phyloP scores from a whole-genome alignment of 352 stramenopile genomes.

The Elongisporangium undulatum region DNA sequence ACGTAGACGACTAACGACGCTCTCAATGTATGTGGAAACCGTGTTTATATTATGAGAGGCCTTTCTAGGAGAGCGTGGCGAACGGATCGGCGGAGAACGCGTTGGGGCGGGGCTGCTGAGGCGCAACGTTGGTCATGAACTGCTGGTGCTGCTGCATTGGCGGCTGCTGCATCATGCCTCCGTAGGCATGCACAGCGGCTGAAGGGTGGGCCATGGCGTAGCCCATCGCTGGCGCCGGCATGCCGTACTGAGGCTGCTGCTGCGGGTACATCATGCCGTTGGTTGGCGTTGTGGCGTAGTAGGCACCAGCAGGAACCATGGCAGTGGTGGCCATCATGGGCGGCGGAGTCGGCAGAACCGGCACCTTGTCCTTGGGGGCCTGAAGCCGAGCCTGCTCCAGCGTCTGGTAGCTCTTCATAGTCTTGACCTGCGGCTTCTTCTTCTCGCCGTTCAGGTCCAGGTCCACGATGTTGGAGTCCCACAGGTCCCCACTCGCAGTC shows the following conservation, averaged over 20 bases:
- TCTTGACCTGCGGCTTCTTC: slow-evolving; percentile 42
- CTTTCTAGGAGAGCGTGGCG: slow-evolving; percentile 48
- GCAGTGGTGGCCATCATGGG: slow-evolving; percentile 7
- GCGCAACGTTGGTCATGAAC: slow-evolving; percentile 29
- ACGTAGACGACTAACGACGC: slow-evolving; percentile 25
- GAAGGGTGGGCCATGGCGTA: slow-evolving; percentile 18
- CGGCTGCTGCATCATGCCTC: slow-evolving; percentile 10
- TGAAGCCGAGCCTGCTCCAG: slow-evolving; percentile 64
- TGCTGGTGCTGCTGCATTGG: slow-evolving; percentile 23
- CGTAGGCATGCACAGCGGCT: slow-evolving; percentile 19
- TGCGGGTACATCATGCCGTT: not conserved
- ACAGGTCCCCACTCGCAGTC: slow-evolving; percentile 51
- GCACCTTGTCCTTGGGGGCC: slow-evolving; percentile 57
- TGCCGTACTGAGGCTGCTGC: slow-evolving; percentile 23
- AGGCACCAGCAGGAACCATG: slow-evolving; percentile 9
- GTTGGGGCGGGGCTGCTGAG: slow-evolving; percentile 18
- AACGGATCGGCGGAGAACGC: slow-evolving; percentile 44
- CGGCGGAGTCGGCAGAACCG: slow-evolving; percentile 42
- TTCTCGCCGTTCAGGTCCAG: slow-evolving; percentile 60
- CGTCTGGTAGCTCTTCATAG: slow-evolving; percentile 54
- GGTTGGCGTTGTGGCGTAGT: slow-evolving; percentile 13
- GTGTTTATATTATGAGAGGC: slow-evolving; percentile 11
- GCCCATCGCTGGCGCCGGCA: slow-evolving; percentile 25
- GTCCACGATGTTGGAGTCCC: slow-evolving; percentile 71
- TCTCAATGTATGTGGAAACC: slow-evolving; percentile 7